A percentile compares a stretch with the other conserved stretches of the same genome.
Evolutionary conservation across 495 filamentous ascomycete species (phyloP).

Genomic region (Sabuloglossum arenarium): DNA sequence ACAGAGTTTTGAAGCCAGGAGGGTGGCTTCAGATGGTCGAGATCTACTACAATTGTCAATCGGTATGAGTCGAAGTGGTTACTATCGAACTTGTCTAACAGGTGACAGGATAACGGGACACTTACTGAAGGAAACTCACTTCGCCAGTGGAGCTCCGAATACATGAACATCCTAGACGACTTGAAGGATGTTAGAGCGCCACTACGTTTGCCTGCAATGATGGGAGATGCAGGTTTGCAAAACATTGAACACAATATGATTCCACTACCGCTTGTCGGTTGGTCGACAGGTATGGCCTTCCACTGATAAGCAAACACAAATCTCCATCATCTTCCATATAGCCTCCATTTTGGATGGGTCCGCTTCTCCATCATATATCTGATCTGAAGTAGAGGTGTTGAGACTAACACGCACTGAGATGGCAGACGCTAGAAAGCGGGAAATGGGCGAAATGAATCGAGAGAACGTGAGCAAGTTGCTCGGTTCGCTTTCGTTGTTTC

Average conservation of each 20-base stretch:
- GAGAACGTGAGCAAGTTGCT: constrained; percentile 40
- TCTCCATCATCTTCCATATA: background rate
- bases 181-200: constrained; percentile 53
- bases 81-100: background rate
- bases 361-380: background rate
- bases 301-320: background rate
- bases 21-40: constrained; percentile 91
- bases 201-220: constrained; percentile 36
- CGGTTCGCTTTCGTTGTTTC: constrained; percentile 39
- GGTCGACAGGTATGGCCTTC: constrained; percentile 38
- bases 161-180: constrained; percentile 41
- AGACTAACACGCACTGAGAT: background rate
- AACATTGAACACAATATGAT: constrained; percentile 54
- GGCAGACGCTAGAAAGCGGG: constrained; percentile 36
- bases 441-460: constrained; percentile 39
- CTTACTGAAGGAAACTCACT: constrained; percentile 51
- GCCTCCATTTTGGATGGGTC: background rate
- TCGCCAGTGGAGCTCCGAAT: constrained; percentile 49
- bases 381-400: background rate
- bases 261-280: constrained; percentile 49
- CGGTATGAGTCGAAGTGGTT: constrained; percentile 12
- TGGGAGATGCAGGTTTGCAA: constrained; percentile 47
- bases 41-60: constrained; percentile 72
- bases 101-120: constrained; percentile 44
- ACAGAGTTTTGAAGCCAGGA: constrained; percentile 37